Percentiles rank a stretch among this genome's conserved stretches.
Conservation (phyloP, 1,284 basidiomycete species). For the Kwoniella shivajii region DNA sequence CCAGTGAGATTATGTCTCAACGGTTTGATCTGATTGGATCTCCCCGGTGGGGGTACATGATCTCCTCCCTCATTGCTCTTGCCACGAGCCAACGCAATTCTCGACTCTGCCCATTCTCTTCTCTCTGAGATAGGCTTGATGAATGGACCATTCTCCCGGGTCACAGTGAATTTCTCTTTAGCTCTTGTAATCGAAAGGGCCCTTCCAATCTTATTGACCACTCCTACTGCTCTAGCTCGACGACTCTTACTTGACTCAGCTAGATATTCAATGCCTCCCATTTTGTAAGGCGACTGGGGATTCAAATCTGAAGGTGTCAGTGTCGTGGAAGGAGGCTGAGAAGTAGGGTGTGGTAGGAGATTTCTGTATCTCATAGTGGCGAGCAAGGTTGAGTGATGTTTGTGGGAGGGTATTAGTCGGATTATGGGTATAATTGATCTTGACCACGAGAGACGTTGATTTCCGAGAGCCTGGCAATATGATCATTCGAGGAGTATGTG, state of each 20-base stretch:
- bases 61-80: too few species aligned
- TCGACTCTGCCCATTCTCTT: too few species aligned
- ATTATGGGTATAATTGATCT: not conserved
- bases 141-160: too few species aligned
- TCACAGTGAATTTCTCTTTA: too few species aligned
- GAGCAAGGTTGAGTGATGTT: not conserved
- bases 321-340: not conserved
- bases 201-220: slow-evolving; percentile 1
- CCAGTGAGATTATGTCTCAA: not conserved
- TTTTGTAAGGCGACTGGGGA: not conserved
- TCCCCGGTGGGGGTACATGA: too few species aligned
- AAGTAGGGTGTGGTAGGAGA: not conserved
- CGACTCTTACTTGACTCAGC: slow-evolving; percentile 1
- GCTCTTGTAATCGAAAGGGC: slow-evolving; percentile 2
- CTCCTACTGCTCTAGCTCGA: not conserved
- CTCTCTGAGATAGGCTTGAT: too few species aligned
- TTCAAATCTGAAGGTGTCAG: not conserved
- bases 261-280: not conserved
- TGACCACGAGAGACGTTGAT: too few species aligned
- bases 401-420: not conserved
- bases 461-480: too few species aligned
- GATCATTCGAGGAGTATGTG: too few species aligned
- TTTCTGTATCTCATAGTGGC: not conserved
- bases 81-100: too few species aligned
- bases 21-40: not conserved